Base-by-base conservation (phyloP, 495 filamentous ascomycete species). In the Penicillium roqueforti region DNA sequence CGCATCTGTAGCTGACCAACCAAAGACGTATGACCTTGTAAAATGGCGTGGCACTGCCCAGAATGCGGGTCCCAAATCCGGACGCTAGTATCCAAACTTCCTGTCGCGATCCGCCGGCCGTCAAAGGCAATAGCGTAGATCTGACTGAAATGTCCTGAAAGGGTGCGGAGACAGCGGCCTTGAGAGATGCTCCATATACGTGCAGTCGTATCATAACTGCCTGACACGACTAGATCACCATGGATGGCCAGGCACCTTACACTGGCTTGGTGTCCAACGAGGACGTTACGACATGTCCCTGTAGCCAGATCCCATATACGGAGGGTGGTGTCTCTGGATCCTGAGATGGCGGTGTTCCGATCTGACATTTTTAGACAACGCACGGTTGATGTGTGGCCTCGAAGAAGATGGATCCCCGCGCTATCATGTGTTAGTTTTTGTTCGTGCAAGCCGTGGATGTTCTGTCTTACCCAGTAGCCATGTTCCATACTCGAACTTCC, bases 81-180 rank as follows among this genome's bases (percentile, higher is more conserved):
- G 25, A 98, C 95, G 65, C 90, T 96, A 1, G 93, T 98, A 69
- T 98, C 93, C 54, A 98, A 76, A 68, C 92, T 97, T 23, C 93
- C 93, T 1, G 93, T 98, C n/a, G 92, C 92, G 43, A 98, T 92
- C 47, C 91, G 80, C 44, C 81, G 80, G 18, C 93, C 93, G 66
- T 98, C 93, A 68, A 96, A 98, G 0, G 93, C 92, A 63, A 98
- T 95, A 10, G 93, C 95, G 63, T 98, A 98, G 50, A 98, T 98
- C 62, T 98, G 93, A 67, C 93, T 97, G 72, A 96, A 97, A 73
- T 98, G 93, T 0, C 93, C 93, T n/a, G 82, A 84, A 22, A 98
- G 76, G 4, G 90, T 96, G 31, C 92, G 82, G 28, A 97, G 72
- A 66, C 92, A 97, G 57, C 88, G 83, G 9, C 93, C 95, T 68